Evolutionary conservation across 2,329 filamentous ascomycete species (phyloP).

Genomic region (Botrytis tulipae): DNA sequence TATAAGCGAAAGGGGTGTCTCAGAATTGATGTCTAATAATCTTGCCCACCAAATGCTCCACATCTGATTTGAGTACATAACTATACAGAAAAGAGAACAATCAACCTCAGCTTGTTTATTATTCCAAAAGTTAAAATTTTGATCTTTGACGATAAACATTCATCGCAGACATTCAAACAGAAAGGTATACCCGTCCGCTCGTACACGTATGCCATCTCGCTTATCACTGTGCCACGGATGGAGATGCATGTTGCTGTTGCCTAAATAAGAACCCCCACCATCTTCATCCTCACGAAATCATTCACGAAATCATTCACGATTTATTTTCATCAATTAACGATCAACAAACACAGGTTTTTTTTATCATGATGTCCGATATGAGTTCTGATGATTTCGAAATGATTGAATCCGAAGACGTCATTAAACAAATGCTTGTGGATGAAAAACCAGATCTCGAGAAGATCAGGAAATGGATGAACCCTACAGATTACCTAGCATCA

Average conservation of each 20-base stretch:
- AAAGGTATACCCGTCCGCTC: background rate
- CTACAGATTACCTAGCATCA: constrained; percentile 27
- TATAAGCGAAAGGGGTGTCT: background rate
- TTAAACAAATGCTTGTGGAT: background rate
- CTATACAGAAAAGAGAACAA: background rate
- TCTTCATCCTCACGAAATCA: background rate
- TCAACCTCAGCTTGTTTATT: background rate
- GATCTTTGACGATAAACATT: background rate
- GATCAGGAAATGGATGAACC: constrained; percentile 25
- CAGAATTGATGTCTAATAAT: background rate
- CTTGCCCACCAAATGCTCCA: background rate
- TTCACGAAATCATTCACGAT: background rate
- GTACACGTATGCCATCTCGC: constrained; percentile 1
- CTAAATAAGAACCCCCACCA: background rate
- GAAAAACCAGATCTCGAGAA: background rate
- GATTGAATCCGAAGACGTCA: background rate
- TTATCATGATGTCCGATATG: background rate
- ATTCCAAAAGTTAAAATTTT: background rate
- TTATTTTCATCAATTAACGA: background rate
- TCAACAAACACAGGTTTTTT: background rate
- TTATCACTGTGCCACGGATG: background rate
- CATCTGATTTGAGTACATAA: background rate
- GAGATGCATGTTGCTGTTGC: background rate
- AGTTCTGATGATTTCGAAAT: background rate
- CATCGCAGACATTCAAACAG: background rate